These are phyloP conservation scores for Rhazya stricta DNA, from an alignment of 257 asterid genomes.

Conservation along the genomic window DNA sequence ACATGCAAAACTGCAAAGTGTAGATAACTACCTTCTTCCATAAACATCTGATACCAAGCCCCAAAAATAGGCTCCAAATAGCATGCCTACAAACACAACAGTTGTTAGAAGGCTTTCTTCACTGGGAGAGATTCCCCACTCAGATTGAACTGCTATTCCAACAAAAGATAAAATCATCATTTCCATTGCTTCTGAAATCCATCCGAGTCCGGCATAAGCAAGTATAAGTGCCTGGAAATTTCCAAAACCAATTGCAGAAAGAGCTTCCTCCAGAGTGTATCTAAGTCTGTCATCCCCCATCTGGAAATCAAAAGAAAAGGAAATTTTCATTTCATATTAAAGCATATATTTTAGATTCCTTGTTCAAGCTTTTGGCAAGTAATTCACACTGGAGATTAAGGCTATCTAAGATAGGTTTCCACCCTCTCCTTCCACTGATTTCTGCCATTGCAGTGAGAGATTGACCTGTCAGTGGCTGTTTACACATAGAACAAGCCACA, in stretches of 20 bases:
- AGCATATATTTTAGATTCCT: not conserved
- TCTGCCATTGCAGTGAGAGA: not conserved
- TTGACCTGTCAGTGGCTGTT: not conserved
- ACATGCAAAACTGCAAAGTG: not conserved
- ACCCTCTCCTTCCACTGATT: not conserved
- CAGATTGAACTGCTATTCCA: conserved; percentile 73
- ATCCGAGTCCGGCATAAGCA: conserved; percentile 73
- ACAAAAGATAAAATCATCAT: conserved; percentile 77
- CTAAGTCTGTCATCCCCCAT: conserved; percentile 43
- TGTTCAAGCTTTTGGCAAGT: not conserved
- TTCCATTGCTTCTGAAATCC: conserved; percentile 82
- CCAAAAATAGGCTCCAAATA: conserved; percentile 68
- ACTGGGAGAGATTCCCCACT: conserved; percentile 62
- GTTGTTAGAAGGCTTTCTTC: conserved; percentile 67
- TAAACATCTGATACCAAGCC: conserved; percentile 62
- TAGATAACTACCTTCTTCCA: conserved; percentile 61
- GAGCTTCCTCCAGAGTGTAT: conserved; percentile 72
- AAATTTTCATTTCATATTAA: not conserved
- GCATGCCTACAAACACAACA: conserved; percentile 66
- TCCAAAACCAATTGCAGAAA: conserved; percentile 59
- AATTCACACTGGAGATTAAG: not conserved
- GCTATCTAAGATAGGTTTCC: not conserved
- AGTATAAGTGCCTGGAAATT: conserved; percentile 58
- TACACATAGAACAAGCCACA: too few relatives aligned
- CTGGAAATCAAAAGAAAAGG: conserved; percentile 14